phyloP scores from a whole-genome alignment of 2,329 filamentous ascomycete species.

The Capronia coronata region DNA sequence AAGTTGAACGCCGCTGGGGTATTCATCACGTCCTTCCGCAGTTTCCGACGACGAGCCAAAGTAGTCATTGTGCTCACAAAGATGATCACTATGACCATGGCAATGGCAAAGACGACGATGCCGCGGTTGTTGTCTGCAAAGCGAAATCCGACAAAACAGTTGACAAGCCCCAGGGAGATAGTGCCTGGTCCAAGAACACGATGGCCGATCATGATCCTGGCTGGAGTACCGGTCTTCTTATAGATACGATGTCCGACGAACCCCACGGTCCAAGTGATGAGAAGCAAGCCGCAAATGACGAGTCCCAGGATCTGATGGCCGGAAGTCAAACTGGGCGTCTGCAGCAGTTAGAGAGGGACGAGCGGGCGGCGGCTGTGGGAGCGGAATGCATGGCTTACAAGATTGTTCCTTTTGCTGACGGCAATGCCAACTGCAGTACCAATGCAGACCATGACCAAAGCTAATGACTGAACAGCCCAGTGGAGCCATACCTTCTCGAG shows the following conservation, averaged over 20 bases:
- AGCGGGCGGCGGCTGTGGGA: no score
- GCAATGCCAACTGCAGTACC: conserved; percentile 51
- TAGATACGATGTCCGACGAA: conserved; percentile 51
- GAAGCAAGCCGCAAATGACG: conserved; percentile 47
- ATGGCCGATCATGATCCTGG: conserved; percentile 48
- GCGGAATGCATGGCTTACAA: conserved; percentile 44
- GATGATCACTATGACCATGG: conserved; percentile 41
- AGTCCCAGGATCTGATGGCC: conserved; percentile 56
- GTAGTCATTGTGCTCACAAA: conserved; percentile 34
- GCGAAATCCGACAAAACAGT: conserved; percentile 55
- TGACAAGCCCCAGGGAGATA: conserved; percentile 49
- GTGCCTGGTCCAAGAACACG: conserved; percentile 52
- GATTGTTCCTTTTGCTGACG: conserved; percentile 49
- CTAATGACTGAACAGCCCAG: conserved; percentile 48
- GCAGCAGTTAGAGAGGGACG: conserved; percentile 17
- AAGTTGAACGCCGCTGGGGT: conserved; percentile 28
- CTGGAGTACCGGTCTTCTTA: conserved; percentile 45
- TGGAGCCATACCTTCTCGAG: conserved; percentile 51
- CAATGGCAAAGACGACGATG: conserved; percentile 45
- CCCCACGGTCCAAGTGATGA: conserved; percentile 51
- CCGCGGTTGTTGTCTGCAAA: conserved; percentile 47
- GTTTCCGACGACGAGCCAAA: conserved; percentile 30
- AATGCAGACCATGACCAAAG: conserved; percentile 44
- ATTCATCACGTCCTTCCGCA: conserved; percentile 29
- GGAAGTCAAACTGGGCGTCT: conserved; percentile 48